Percentiles rank a stretch among this genome's conserved stretches.
phyloP scores from a whole-genome alignment of 345 rosid genomes.

The sweet orange (Citrus sinensis) region DVS_A1.0 CM039165.1:29616001-29616500 shows the following conservation, averaged over 20 bases:
- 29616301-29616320: slow-evolving; percentile 29
- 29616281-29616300: no score
- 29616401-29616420: slow-evolving; percentile 33
- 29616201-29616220: slow-evolving; percentile 30
- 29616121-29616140: slow-evolving; percentile 41
- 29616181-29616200: slow-evolving; percentile 43
- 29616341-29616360: not conserved
- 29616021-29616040: no score
- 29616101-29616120: slow-evolving; percentile 11
- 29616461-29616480: slow-evolving; percentile 37
- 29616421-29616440: slow-evolving; percentile 64
- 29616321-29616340: slow-evolving; percentile 20
- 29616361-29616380: slow-evolving; percentile 32
- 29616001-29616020: not conserved
- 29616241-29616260: not conserved
- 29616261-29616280: no score
- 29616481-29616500: slow-evolving; percentile 25
- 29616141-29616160: slow-evolving; percentile 39
- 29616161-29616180: slow-evolving; percentile 44
- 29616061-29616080: no score
- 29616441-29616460: slow-evolving; percentile 57
- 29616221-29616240: slow-evolving; percentile 25
- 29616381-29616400: slow-evolving; percentile 45
- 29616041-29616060: no score
- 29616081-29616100: not conserved